Conservation (phyloP, 176 grass and related monocot species). For the Carex myosuroides region DNA sequence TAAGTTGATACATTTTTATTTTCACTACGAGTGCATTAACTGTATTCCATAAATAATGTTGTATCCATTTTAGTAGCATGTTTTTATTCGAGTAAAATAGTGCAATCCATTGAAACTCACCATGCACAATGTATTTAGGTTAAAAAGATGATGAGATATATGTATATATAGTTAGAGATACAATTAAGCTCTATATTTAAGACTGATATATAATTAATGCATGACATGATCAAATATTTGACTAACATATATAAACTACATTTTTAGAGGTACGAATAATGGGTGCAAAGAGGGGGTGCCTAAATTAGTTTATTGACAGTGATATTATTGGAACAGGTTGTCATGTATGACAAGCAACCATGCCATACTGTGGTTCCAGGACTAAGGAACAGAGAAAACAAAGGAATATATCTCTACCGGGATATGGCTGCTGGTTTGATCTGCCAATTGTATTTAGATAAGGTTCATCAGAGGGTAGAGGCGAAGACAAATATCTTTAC, state of each 20-base stretch:
- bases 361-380: conserved; percentile 9
- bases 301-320: not conserved
- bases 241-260: not conserved
- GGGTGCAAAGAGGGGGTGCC: not conserved
- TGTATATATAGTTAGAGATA: not conserved
- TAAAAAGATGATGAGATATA: not conserved
- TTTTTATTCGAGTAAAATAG: not conserved
- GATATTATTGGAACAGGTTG: conserved; percentile 7
- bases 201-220: not conserved
- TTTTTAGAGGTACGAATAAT: not conserved
- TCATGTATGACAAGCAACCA: conserved; percentile 7
- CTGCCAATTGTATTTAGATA: conserved; percentile 21
- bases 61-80: not conserved
- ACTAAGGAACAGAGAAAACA: conserved; percentile 19
- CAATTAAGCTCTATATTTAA: not conserved
- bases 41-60: not conserved
- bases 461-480: conserved; percentile 8
- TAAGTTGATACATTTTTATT: not conserved
- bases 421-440: conserved; percentile 7
- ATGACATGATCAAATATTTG: not conserved
- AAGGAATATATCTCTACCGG: not conserved
- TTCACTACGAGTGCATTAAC: not conserved
- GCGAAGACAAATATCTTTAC: not conserved
- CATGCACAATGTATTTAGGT: not conserved
- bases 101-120: not conserved